Base-by-base conservation (phyloP, 139 green algal species). In the Micractinium sp. region DNA sequence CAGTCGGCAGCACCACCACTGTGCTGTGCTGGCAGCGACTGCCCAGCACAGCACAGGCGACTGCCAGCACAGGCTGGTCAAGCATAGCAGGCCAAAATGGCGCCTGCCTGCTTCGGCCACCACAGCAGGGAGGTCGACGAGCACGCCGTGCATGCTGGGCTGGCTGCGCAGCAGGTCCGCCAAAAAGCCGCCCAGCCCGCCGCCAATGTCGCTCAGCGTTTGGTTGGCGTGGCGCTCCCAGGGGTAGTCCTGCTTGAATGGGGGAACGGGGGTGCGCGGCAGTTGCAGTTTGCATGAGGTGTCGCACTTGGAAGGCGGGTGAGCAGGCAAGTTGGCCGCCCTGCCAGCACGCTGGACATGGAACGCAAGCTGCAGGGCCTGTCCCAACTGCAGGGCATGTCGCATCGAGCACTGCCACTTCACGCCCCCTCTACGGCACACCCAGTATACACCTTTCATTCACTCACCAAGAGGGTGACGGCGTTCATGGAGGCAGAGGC, bases 191-290 rank as follows among this genome's bases (percentile, higher is more conserved):
- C 78, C 78, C 9, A 67, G 41, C 3, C 78, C 78, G 41, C 78
- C 78, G 35, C 78, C 78, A 5, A 84, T 47, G 56, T 84, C 78
- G 41, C 41, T 36, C 78, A 84, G 27, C 0, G 41, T 84, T 29
- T 84, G 78, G 47, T 84, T 84, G 41, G 78, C 78, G 29, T 84
- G 78, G 20, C 31, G 41, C 15, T 38, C 35, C 78, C 78, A 84
- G 29, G 78, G 78, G 29, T 84, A 84, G 78, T 67, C 78, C 78
- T 84, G 78, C 29, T 1, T 9, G 33, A 18, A 14, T 1, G 74
- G n/a, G n/a, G n/a, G n/a, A n/a, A n/a, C n/a, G n/a, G n/a, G n/a
- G n/a, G n/a, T n/a, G n/a, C n/a, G n/a, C n/a, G n/a, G n/a, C n/a
- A n/a, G n/a, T n/a, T n/a, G n/a, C n/a, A n/a, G n/a, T n/a, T n/a